A percentile compares a stretch with the other conserved stretches of the same genome.
These are phyloP conservation scores for Colletotrichum coccodes DNA, from an alignment of 2,329 filamentous ascomycete genomes.

Conservation along the genomic window DNA sequence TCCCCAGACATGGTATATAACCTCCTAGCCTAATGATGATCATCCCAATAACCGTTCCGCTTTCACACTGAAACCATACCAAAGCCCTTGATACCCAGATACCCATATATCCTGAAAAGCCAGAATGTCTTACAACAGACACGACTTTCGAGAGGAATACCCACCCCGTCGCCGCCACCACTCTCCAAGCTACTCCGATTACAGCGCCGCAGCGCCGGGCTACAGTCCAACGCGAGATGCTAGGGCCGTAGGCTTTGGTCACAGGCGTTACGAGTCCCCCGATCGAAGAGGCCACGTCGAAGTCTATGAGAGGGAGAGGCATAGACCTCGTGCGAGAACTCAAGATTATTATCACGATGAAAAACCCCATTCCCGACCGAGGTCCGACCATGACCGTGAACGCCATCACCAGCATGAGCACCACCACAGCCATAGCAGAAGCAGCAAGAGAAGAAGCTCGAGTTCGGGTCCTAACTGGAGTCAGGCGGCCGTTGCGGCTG, in stretches of 20 bases:
- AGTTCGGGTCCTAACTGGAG: not conserved
- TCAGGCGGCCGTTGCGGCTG: conserved; percentile 22
- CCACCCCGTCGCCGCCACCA: not conserved
- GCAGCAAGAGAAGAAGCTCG: conserved; percentile 14
- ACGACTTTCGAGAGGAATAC: not conserved
- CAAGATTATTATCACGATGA: conserved; percentile 6
- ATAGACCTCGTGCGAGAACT: not conserved
- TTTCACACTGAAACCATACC: not conserved
- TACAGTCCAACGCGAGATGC: not conserved
- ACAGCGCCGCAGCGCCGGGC: not conserved
- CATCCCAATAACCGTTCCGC: not conserved
- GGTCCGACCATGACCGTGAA: not conserved
- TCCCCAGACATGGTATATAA: not conserved
- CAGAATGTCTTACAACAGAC: conserved; percentile 3
- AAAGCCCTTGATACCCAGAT: not conserved
- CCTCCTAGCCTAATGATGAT: not conserved
- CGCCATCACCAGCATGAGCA: not conserved
- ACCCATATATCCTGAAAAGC: not conserved
- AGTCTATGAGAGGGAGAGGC: not conserved
- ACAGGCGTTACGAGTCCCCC: not conserved
- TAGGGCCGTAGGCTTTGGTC: not conserved
- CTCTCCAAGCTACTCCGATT: not conserved
- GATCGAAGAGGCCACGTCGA: conserved; percentile 2
- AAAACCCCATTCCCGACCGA: not conserved
- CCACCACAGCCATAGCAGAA: not conserved